These are phyloP conservation scores for Suhomyces xylopsoci DNA, from an alignment of 805 yeast genomes.

Conservation along the genomic window DNA sequence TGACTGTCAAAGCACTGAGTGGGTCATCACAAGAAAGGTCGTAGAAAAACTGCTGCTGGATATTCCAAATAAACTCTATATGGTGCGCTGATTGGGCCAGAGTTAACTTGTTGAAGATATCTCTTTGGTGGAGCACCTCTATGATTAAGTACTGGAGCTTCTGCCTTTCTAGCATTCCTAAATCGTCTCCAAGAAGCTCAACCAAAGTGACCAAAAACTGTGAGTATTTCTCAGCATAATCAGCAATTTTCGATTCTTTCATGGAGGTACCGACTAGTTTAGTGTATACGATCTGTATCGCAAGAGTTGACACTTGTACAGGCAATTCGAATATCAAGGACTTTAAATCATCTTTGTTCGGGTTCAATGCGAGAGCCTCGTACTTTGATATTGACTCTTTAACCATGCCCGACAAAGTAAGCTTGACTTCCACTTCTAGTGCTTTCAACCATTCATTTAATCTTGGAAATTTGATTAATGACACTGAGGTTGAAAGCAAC, in stretches of 20 bases:
- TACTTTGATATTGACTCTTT: conserved; percentile 23
- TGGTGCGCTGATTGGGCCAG: conserved; percentile 7
- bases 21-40: conserved; percentile 20
- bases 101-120: conserved; percentile 25
- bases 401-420: conserved; percentile 42
- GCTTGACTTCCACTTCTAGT: conserved; percentile 53
- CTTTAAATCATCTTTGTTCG: conserved; percentile 2
- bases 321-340: conserved; percentile 44
- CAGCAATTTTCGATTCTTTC: neutral
- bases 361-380: neutral
- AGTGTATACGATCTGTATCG: conserved; percentile 61
- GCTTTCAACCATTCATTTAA: conserved; percentile 61
- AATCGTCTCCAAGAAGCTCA: conserved; percentile 12
- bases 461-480: conserved; percentile 37
- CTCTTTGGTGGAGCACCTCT: conserved; percentile 61
- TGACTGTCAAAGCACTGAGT: conserved; percentile 38
- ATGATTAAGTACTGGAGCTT: conserved; percentile 61
- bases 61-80: conserved; percentile 43
- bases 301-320: conserved; percentile 53
- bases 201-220: conserved; percentile 28
- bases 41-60: conserved; percentile 50
- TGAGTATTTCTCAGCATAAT: conserved; percentile 4
- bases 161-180: conserved; percentile 30
- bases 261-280: conserved; percentile 31
- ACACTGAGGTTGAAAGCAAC: conserved; percentile 40